Evolutionary conservation across 176 grass and related monocot genomes (phyloP), one percentile per base, ranked within the genome.

Genomic region (Aegilops tauschii): DNA sequence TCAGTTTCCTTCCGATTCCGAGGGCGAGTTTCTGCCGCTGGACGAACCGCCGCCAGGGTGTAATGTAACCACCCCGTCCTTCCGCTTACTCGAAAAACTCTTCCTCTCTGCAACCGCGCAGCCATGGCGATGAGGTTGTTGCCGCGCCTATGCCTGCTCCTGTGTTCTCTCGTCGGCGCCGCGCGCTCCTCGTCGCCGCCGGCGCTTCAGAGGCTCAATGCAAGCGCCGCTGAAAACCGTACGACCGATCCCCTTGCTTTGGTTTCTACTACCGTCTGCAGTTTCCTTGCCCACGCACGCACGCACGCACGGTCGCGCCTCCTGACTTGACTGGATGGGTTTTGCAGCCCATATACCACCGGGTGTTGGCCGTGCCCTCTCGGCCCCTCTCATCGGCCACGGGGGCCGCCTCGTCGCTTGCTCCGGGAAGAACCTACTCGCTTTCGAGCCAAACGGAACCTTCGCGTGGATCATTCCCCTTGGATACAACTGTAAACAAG

Each of bases 391-490:
- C 31, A 79, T 95, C 56, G 85, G 13, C 2, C 66, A 89, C 42
- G 93, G 95, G 4, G 83, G 92, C 12, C 79, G 56, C 56, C 31
- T 95, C 31, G 23, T 95, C 45, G 88, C 90, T 80, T 98, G 93
- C 87, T 89, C 93, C 13, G 75, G 84, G 76, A 86, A 75, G 81
- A 87, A 91, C 80, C 87, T 95, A 54, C 68, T 92, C 64, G 84
- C 77, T 3, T 98, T 98, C 62, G 82, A 90, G 21, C 84, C 31
- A 16, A 91, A 95, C 62, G 86, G 93, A 3, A 89, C 91, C 17
- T 8, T 92, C n/a, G 86, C 70, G 31, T 98, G 96, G 93, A 25
- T 63, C 20, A 21, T 90, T 79, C 88, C 88, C 45, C 88, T 98
- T 36, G 42, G 56, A 27, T 76, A 87, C 80, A 44, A 4, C 1